Evolutionary conservation across 192 early-diverging fungal genomes (phyloP).

Genomic region (Chytriomyces sp.): DNA sequence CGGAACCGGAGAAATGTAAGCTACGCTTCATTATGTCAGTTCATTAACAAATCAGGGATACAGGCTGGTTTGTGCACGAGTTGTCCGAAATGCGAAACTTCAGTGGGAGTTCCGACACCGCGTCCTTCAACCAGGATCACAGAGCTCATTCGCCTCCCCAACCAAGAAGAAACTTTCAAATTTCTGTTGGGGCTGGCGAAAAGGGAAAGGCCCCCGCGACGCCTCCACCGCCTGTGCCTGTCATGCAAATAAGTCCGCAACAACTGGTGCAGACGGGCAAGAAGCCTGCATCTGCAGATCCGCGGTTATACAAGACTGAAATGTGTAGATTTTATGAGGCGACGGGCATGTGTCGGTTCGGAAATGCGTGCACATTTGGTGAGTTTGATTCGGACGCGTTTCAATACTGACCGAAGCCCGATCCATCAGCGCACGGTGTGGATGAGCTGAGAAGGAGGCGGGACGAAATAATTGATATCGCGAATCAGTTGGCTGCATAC

Average conservation of each 20-base stretch:
- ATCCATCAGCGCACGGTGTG: conserved; percentile 11
- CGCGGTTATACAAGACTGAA: conserved; percentile 25
- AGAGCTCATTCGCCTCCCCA: too few species aligned
- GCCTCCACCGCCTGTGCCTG: neutral
- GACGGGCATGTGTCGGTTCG: conserved; percentile 12
- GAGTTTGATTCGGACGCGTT: neutral
- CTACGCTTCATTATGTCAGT: neutral
- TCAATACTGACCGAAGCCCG: neutral
- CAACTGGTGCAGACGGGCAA: neutral
- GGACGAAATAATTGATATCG: neutral
- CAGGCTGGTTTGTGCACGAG: conserved; percentile 27
- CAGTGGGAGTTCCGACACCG: neutral
- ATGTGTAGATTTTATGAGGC: conserved; percentile 20
- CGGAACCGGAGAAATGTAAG: conserved; percentile 21
- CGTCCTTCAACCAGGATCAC: too few species aligned
- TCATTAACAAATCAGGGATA: neutral
- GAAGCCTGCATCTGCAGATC: neutral
- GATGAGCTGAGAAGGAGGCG: conserved; percentile 11
- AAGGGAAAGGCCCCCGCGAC: too few species aligned
- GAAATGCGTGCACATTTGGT: conserved; percentile 16
- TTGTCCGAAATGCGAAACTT: conserved; percentile 4
- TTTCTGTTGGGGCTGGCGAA: too few species aligned
- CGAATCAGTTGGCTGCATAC: neutral
- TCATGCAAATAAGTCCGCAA: neutral
- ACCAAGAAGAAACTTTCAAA: too few species aligned